phyloP scores from a whole-genome alignment of 2,329 filamentous ascomycete genomes.

The Colletotrichum agaves region DNA sequence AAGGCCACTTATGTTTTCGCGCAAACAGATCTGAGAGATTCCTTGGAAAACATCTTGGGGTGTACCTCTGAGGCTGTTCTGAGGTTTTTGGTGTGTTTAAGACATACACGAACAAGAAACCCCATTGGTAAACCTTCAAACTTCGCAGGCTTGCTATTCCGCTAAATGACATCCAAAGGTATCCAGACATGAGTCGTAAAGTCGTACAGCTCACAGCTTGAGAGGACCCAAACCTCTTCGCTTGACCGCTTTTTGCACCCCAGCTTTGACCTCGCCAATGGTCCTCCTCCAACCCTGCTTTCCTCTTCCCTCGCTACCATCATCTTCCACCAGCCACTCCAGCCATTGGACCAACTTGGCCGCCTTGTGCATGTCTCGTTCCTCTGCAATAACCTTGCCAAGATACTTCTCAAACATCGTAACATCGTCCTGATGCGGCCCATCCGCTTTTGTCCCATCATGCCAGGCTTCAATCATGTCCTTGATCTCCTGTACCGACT shows the following conservation, averaged over 20 bases:
- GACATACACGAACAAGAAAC: background rate
- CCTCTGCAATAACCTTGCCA: constrained; percentile 75
- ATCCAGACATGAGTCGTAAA: constrained; percentile 31
- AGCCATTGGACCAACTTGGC: constrained; percentile 77
- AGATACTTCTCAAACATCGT: constrained; percentile 80
- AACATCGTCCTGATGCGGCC: constrained; percentile 83
- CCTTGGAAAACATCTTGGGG: constrained; percentile 1
- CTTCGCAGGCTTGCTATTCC: background rate
- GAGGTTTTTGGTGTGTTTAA: background rate
- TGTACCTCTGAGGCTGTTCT: constrained; percentile 11
- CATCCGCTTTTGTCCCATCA: constrained; percentile 74
- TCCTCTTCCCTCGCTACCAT: constrained; percentile 49
- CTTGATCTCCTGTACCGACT: constrained; percentile 70
- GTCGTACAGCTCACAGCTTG: constrained; percentile 50
- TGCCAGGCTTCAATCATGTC: constrained; percentile 83
- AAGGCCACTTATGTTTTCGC: background rate
- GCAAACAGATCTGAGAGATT: background rate
- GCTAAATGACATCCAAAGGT: constrained; percentile 8
- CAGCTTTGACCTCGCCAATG: constrained; percentile 55
- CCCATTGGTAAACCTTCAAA: background rate
- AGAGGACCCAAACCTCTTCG: constrained; percentile 67
- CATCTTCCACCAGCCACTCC: constrained; percentile 64
- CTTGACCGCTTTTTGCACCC: constrained; percentile 65
- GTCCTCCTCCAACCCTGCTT: constrained; percentile 59
- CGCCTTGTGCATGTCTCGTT: constrained; percentile 82